Evolutionary conservation across 345 rosid genomes (phyloP), one percentile per base, ranked within the genome.

Genomic region (Carallia brachiata): DNA sequence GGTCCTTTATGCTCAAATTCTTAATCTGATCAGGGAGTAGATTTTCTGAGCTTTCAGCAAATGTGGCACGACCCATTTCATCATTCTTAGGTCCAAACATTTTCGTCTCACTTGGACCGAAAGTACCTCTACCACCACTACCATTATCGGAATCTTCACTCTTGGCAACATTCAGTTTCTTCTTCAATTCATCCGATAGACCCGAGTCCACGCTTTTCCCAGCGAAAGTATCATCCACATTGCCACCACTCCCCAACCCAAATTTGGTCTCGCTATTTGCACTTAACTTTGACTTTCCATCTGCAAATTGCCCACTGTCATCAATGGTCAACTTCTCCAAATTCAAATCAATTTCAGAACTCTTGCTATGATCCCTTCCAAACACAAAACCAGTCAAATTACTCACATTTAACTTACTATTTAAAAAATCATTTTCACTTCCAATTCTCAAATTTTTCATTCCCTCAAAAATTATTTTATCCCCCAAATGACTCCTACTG

Each of bases 401-500:
- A 5, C 60, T 55, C 59, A 30, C 70, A 57, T 60, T 70, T 4
- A 34, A 65, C 28, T 61, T 39, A 52, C 18, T 6, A 10, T 62
- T 52, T 13, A 37, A 2, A 58, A 48, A 62, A 50, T 71, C 72
- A 59, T 56, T 72, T 40, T 59, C 71, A 36, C 65, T 70, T 28
- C 82, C 87, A 50, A 87, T 74, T 19, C 75, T 85, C 81, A 90
- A 69, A 66, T 77, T 82, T 71, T 54, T 81, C 79, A 93, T 74
- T 50, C 81, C 82, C 63, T 86, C 88, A 56, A 60, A 30, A 64
- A 81, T 72, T 44, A 69, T 81, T 30, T 65, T 66, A 61, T 79
- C 82, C 47, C 54, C 52, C 67, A 27, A 55, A 10, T 54, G 50
- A 62, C 62, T 64, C 52, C 23, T 68, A 67, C 30, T 71, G 44